These are phyloP conservation scores for Fomitopsis pinicola DNA, from an alignment of 1,284 basidiomycete species.

Conservation along the genomic window DNA sequence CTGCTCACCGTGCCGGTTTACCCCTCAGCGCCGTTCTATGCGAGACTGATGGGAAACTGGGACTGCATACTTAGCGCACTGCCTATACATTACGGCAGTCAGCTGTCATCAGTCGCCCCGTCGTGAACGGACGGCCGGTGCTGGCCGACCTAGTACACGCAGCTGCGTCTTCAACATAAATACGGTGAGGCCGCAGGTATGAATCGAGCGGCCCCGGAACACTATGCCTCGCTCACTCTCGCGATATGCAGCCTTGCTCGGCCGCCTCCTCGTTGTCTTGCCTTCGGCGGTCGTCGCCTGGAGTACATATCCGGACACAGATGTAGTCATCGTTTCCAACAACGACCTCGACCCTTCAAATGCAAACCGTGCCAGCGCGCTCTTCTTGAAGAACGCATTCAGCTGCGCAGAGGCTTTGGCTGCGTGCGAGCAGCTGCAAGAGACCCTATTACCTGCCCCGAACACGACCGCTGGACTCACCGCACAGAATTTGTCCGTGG, in stretches of 20 bases:
- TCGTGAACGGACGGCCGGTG: not conserved
- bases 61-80: not conserved
- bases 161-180: not conserved
- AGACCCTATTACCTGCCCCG: conserved; percentile 5
- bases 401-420: conserved; percentile 3
- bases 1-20: not conserved
- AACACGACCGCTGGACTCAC: conserved; percentile 6
- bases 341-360: conserved; percentile 11
- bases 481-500: conserved; percentile 2
- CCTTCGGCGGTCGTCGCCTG: not conserved
- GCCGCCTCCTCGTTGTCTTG: not conserved
- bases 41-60: not conserved
- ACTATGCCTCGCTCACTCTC: not conserved
- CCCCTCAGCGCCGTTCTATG: not conserved
- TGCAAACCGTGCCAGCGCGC: conserved; percentile 6
- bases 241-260: not conserved
- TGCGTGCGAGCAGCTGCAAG: conserved; percentile 8
- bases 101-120: not conserved
- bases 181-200: not conserved
- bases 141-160: not conserved
- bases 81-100: not conserved
- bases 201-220: not conserved
- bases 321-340: conserved; percentile 10
- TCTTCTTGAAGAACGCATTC: conserved; percentile 5
- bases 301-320: conserved; percentile 5